A percentile compares a stretch with the other conserved stretches of the same genome.
Evolutionary conservation across 345 rosid genomes (phyloP).

Genomic region (Eucalyptus victrix): DNA sequence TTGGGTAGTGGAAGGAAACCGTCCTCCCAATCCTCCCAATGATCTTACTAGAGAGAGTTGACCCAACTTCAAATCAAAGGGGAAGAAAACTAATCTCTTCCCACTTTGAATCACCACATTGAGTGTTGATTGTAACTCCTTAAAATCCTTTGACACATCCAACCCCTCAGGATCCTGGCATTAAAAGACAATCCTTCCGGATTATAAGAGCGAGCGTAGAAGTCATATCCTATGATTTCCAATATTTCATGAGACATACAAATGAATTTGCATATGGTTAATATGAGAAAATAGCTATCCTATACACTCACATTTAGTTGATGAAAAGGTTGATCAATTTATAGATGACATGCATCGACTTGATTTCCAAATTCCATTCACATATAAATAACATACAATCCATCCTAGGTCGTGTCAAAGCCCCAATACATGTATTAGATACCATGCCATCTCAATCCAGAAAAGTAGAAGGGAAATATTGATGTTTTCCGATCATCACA

Average conservation of each 20-base stretch:
- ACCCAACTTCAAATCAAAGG: background rate
- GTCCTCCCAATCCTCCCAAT: background rate
- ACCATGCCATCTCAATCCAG: background rate
- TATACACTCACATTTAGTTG: background rate
- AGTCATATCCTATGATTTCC: background rate
- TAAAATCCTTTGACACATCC: background rate
- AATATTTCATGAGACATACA: background rate
- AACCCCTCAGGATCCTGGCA: background rate
- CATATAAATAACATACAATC: background rate
- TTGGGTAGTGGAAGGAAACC: background rate
- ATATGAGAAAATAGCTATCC: background rate
- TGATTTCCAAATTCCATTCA: background rate
- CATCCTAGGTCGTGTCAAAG: background rate
- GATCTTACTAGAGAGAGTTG: background rate
- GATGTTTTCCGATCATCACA: background rate
- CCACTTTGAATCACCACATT: constrained; percentile 6
- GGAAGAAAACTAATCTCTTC: constrained; percentile 8
- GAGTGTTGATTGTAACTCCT: constrained; percentile 16
- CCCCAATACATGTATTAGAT: background rate
- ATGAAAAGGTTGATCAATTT: background rate
- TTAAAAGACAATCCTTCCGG: background rate
- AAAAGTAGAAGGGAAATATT: background rate
- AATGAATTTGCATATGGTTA: background rate
- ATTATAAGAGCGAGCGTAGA: background rate
- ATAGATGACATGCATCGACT: background rate